Conservation (phyloP, 2,329 filamentous ascomycete species). For the Thelonectria blattea region DNA sequence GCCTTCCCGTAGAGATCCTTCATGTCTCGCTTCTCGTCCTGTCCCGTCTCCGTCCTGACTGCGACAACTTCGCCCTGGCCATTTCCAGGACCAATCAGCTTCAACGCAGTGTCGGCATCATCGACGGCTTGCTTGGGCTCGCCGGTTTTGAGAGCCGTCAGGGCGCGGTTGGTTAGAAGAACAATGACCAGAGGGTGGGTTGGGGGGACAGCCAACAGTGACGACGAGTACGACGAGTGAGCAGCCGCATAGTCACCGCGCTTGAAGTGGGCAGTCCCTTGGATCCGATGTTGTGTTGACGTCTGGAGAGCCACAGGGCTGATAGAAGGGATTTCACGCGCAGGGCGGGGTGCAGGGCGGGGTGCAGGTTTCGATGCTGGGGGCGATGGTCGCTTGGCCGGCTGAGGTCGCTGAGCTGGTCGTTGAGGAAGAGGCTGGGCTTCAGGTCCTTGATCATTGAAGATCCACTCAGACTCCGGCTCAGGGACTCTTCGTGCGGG, state of each 20-base stretch:
- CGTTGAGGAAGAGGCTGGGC: constrained; percentile 46
- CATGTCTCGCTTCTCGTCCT: constrained; percentile 78
- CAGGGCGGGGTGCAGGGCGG: constrained; percentile 50
- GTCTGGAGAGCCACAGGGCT: constrained; percentile 72
- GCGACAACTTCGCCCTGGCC: constrained; percentile 83
- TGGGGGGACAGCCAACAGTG: constrained; percentile 75
- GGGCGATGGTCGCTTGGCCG: constrained; percentile 42
- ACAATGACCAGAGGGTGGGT: constrained; percentile 85
- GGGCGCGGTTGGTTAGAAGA: constrained; percentile 87
- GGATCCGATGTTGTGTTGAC: constrained; percentile 78
- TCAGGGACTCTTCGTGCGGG: constrained; percentile 47
- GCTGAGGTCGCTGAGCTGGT: constrained; percentile 48
- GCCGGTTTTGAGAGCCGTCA: constrained; percentile 90
- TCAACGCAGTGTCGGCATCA: constrained; percentile 82
- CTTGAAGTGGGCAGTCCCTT: constrained; percentile 90
- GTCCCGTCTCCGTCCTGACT: constrained; percentile 62
- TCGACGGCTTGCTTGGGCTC: constrained; percentile 86
- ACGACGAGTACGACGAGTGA: constrained; percentile 80
- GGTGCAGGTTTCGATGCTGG: constrained; percentile 44
- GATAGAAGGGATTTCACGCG: constrained; percentile 69
- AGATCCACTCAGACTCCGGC: constrained; percentile 69
- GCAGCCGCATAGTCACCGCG: constrained; percentile 90
- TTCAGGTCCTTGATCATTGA: constrained; percentile 49
- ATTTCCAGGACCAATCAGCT: constrained; percentile 77
- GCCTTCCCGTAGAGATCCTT: constrained; percentile 93